A percentile compares a stretch with the other conserved stretches of the same genome.
Conservation (phyloP, 176 grass and related monocot species). For the Dendrocalamus sinicus region DNA sequence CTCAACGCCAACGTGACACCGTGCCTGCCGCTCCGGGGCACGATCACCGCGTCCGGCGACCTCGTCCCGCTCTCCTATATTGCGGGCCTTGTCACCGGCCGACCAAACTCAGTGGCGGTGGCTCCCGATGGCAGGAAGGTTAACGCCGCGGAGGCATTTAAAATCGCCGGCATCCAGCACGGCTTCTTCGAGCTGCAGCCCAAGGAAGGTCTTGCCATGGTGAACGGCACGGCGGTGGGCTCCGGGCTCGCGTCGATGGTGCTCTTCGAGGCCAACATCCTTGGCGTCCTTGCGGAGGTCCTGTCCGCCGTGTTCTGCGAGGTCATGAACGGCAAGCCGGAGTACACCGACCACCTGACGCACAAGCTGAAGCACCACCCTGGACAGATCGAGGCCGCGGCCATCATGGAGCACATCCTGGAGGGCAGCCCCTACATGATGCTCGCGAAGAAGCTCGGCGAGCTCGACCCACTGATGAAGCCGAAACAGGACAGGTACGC, state of each 20-base stretch:
- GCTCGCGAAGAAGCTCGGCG: conserved; percentile 71
- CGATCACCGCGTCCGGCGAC: conserved; percentile 81
- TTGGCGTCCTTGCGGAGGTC: conserved; percentile 64
- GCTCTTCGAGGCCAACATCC: conserved; percentile 76
- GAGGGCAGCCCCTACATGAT: conserved; percentile 74
- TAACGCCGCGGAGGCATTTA: conserved; percentile 57
- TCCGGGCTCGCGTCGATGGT: conserved; percentile 79
- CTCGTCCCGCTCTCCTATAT: conserved; percentile 89
- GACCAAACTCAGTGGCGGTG: conserved; percentile 56
- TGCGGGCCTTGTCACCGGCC: conserved; percentile 74
- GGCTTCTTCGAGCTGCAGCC: conserved; percentile 81
- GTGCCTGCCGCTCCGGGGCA: conserved; percentile 82
- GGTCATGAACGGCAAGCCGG: conserved; percentile 86
- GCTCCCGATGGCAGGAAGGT: conserved; percentile 45
- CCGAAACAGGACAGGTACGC: conserved; percentile 94
- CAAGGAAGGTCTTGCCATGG: conserved; percentile 86
- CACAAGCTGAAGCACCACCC: conserved; percentile 97
- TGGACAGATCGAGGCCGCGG: conserved; percentile 84
- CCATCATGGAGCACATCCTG: conserved; percentile 84
- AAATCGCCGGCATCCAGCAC: conserved; percentile 53
- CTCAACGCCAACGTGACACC: conserved; percentile 86
- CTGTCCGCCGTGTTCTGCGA: conserved; percentile 84
- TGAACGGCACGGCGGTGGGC: conserved; percentile 86
- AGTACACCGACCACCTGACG: conserved; percentile 87
- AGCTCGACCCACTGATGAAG: conserved; percentile 80